These are phyloP conservation scores for Hypoxylon perforatum DNA, from an alignment of 495 filamentous ascomycete species.

Conservation along the genomic window DNA sequence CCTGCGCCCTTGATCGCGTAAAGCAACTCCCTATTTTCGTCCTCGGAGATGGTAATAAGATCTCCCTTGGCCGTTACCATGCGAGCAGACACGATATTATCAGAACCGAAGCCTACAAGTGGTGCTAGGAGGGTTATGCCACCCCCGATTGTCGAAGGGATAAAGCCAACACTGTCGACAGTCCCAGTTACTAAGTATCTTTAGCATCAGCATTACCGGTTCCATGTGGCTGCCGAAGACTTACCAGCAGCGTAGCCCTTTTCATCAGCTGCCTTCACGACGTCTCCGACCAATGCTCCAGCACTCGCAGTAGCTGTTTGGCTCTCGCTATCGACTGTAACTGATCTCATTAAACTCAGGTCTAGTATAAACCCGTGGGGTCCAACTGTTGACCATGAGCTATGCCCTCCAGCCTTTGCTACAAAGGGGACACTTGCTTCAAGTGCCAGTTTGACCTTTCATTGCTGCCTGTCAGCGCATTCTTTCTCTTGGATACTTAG, in stretches of 20 bases:
- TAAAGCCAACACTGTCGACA: slow-evolving; percentile 45
- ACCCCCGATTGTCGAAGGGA: slow-evolving; percentile 44
- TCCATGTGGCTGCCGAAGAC: not conserved
- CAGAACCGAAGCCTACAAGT: slow-evolving; percentile 36
- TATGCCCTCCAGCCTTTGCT: slow-evolving; percentile 46
- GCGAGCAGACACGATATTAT: slow-evolving; percentile 47
- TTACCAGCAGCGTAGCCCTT: slow-evolving; percentile 34
- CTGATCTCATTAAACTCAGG: slow-evolving; percentile 38
- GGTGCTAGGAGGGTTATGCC: slow-evolving; percentile 33
- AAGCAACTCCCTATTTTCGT: slow-evolving; percentile 49
- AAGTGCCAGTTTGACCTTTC: slow-evolving; percentile 35
- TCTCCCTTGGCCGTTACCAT: slow-evolving; percentile 44
- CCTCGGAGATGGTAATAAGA: slow-evolving; percentile 36
- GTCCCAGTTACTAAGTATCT: slow-evolving; percentile 38
- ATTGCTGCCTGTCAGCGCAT: no score
- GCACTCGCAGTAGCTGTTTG: slow-evolving; percentile 37
- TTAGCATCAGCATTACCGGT: not conserved
- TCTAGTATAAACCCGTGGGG: slow-evolving; percentile 49
- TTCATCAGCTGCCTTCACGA: slow-evolving; percentile 34
- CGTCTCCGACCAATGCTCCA: slow-evolving; percentile 44
- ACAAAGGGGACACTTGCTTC: slow-evolving; percentile 42
- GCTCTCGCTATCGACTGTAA: slow-evolving; percentile 33
- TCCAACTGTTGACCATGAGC: slow-evolving; percentile 47
- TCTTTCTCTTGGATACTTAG: no score
- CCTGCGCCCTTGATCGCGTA: slow-evolving; percentile 54